Conservation (phyloP, 495 filamentous ascomycete genomes). For the Penicillium malachiteum region DNA sequence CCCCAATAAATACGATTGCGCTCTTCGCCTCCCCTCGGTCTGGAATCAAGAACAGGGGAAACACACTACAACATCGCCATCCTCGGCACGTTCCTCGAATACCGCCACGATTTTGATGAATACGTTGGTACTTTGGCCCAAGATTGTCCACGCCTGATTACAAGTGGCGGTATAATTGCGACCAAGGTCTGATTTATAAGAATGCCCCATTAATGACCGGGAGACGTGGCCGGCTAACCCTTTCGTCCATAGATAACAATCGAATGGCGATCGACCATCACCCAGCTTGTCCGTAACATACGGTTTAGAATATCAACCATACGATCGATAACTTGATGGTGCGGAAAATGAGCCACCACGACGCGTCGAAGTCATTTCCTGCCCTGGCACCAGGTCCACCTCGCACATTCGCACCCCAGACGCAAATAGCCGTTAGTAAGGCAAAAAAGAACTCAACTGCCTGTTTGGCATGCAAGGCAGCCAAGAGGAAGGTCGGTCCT, state of each 20-base stretch:
- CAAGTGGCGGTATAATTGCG: neutral
- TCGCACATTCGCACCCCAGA: constrained; percentile 21
- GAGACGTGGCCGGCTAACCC: neutral
- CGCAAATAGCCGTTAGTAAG: constrained; percentile 19
- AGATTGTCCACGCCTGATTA: neutral
- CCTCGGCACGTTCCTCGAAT: neutral
- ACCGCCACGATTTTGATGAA: neutral
- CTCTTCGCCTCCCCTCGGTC: neutral
- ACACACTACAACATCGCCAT: neutral
- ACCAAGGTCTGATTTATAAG: neutral
- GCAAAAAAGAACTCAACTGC: constrained; percentile 45
- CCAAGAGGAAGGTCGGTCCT: constrained; percentile 41
- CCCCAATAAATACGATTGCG: neutral
- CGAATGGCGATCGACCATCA: constrained; percentile 6
- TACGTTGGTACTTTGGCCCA: neutral
- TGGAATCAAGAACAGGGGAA: constrained; percentile 11
- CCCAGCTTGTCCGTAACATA: neutral
- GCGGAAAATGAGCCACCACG: constrained; percentile 24
- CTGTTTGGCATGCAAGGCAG: constrained; percentile 40
- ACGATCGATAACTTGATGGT: neutral
- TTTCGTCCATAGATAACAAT: neutral
- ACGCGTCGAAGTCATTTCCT: constrained; percentile 28
- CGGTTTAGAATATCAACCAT: neutral
- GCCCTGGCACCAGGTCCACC: constrained; percentile 34
- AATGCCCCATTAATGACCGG: neutral